These are phyloP conservation scores for Microbotryum violaceum DNA, from an alignment of 1,284 basidiomycete genomes.

Conservation along the genomic window DNA sequence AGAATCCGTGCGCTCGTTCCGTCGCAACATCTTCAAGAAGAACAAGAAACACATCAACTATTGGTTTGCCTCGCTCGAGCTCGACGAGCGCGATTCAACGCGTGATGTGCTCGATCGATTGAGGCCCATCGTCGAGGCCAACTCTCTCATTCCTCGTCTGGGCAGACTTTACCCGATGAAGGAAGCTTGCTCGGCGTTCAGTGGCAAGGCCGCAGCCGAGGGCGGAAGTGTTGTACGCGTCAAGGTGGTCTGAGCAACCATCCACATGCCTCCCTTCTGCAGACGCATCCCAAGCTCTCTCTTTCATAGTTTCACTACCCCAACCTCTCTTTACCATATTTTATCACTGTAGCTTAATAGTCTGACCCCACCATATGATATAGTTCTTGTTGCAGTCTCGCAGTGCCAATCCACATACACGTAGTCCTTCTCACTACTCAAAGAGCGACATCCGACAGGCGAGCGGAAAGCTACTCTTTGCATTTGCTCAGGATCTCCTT, in stretches of 20 bases:
- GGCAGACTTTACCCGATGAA: conserved; percentile 16
- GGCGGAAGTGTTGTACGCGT: conserved; percentile 12
- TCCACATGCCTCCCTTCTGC: no score
- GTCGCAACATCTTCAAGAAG: conserved; percentile 43
- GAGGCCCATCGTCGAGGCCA: conserved; percentile 21
- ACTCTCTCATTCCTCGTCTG: conserved; percentile 19
- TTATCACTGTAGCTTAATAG: no score
- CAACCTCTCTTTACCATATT: no score
- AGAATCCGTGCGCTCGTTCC: conserved; percentile 36
- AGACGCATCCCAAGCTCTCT: no score
- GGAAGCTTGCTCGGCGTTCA: conserved; percentile 27
- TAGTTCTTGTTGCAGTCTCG: no score
- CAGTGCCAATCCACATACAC: no score
- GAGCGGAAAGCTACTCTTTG: conserved; percentile 7
- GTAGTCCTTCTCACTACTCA: no score
- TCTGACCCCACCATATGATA: no score
- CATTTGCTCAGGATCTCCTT: conserved; percentile 54
- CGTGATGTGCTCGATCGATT: conserved; percentile 27
- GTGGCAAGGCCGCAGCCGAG: neutral
- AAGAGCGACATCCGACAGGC: no score
- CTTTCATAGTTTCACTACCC: no score
- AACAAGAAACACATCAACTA: conserved; percentile 43
- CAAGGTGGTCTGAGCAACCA: conserved; percentile 8
- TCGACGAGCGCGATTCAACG: conserved; percentile 19
- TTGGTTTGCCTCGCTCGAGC: conserved; percentile 32